Evolutionary conservation across 108 stramenopile species (phyloP).

Genomic region (Pseudonitzschia pungens): DNA sequence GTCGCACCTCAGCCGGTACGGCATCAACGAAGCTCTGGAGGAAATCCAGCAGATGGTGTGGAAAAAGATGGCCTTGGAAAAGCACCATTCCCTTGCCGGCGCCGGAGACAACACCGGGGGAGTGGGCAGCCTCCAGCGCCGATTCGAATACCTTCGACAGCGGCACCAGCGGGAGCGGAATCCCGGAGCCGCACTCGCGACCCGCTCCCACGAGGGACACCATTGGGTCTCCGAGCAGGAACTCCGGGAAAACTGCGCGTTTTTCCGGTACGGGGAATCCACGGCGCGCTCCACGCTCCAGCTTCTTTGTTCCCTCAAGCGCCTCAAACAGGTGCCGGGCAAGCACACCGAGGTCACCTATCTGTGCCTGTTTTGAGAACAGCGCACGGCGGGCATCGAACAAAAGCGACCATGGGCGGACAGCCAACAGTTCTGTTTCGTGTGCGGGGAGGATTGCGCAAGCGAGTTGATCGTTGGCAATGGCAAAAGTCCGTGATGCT

Average conservation of each 20-base stretch:
- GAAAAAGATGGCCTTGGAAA: slow-evolving; percentile 13
- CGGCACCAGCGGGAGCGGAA: not conserved
- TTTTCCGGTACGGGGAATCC: slow-evolving; percentile 59
- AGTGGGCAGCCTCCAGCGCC: slow-evolving; percentile 16
- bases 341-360: slow-evolving; percentile 32
- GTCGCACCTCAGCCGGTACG: slow-evolving; percentile 5
- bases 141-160: not conserved
- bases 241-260: slow-evolving; percentile 50
- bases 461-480: too few relatives aligned
- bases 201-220: slow-evolving; percentile 25
- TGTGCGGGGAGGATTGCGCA: too few relatives aligned
- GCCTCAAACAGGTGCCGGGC: slow-evolving; percentile 47
- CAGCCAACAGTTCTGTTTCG: too few relatives aligned
- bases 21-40: slow-evolving; percentile 50
- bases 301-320: slow-evolving; percentile 41
- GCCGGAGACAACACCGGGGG: too few relatives aligned
- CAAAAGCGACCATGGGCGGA: too few relatives aligned
- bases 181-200: not conserved
- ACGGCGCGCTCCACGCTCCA: slow-evolving; percentile 46
- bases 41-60: slow-evolving; percentile 35
- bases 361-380: slow-evolving; percentile 19
- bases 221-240: slow-evolving; percentile 48
- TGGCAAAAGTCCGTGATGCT: too few relatives aligned
- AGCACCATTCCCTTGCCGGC: too few relatives aligned
- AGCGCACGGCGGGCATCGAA: too few relatives aligned